phyloP scores from a whole-genome alignment of 2,329 filamentous ascomycete species.

The Ilyonectria sp. region DNA sequence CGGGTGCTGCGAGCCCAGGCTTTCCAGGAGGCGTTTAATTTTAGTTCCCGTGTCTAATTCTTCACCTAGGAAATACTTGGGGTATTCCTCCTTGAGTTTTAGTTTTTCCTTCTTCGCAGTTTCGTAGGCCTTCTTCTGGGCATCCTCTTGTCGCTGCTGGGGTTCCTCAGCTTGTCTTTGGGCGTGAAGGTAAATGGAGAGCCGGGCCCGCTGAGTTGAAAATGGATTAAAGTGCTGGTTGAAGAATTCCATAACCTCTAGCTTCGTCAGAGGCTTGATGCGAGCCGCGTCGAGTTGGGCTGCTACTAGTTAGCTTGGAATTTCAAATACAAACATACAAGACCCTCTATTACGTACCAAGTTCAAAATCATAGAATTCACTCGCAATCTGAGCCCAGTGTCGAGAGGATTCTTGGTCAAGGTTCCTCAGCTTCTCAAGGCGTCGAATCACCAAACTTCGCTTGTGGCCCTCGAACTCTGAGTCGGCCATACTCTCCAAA shows the following conservation, averaged over 20 bases:
- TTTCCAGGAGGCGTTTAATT: conserved; percentile 17
- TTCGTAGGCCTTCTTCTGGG: conserved; percentile 54
- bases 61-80: conserved; percentile 22
- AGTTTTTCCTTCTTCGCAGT: conserved; percentile 16
- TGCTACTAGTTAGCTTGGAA: conserved; percentile 52
- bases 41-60: conserved; percentile 12
- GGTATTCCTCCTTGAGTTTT: conserved; percentile 20
- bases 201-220: conserved; percentile 83
- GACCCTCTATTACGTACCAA: conserved; percentile 75
- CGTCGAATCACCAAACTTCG: conserved; percentile 88
- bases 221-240: conserved; percentile 80
- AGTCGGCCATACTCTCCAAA: conserved; percentile 82
- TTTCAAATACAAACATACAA: not conserved
- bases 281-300: conserved; percentile 83
- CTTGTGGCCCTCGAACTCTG: conserved; percentile 93
- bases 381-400: conserved; percentile 89
- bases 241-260: conserved; percentile 86
- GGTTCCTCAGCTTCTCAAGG: conserved; percentile 92
- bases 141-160: conserved; percentile 63
- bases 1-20: conserved; percentile 20
- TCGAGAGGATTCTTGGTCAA: conserved; percentile 85
- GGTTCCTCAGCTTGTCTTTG: conserved; percentile 69
- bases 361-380: conserved; percentile 92
- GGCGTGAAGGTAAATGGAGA: conserved; percentile 87
- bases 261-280: conserved; percentile 82